Percentiles rank a stretch among this genome's conserved stretches.
Evolutionary conservation across 768 basidiomycete species (phyloP).

Genomic region (Xerocomus spinulosus): DNA sequence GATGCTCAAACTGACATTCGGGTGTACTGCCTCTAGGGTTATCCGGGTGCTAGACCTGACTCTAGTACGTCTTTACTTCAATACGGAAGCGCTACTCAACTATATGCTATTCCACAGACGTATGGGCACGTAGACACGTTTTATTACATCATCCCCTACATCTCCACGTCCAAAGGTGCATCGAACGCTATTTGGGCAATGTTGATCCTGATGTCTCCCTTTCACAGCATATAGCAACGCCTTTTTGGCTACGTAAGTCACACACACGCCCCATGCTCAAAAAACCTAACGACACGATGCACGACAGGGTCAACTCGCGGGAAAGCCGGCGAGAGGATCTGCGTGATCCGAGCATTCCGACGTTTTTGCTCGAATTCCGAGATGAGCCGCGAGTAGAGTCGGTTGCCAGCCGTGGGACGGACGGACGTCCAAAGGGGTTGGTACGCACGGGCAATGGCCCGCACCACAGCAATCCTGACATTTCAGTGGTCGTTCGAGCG

Average conservation of each 20-base stretch:
- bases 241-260: conserved; percentile 1
- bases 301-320: conserved; percentile 3
- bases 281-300: no score
- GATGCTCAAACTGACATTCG: background rate
- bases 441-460: no score
- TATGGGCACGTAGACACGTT: background rate
- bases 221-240: conserved; percentile 3
- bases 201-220: no score
- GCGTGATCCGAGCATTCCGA: background rate
- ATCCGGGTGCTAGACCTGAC: background rate
- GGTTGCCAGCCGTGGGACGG: background rate
- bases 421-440: background rate
- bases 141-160: background rate
- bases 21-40: background rate
- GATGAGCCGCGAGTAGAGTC: background rate
- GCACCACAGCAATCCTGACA: no score
- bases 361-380: background rate
- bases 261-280: no score
- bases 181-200: no score
- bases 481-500: no score
- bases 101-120: background rate
- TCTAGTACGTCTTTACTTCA: background rate
- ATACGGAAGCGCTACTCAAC: no score
- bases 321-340: background rate
- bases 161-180: background rate